Base-by-base conservation (phyloP, 1,139 yeast genomes). In the Entelexis sorbosivorans region DNA sequence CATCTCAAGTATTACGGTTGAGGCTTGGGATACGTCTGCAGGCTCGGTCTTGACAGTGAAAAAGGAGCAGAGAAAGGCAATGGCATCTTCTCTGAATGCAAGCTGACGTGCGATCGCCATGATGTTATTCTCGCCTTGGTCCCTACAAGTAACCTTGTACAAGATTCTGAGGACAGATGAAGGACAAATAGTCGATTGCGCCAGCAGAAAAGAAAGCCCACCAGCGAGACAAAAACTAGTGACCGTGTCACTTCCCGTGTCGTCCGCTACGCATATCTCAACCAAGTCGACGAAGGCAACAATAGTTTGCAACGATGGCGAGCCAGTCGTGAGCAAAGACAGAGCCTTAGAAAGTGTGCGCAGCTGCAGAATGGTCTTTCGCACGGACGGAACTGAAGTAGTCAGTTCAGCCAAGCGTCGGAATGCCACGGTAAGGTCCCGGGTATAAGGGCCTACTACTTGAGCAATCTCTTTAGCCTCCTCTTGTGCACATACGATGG, bases 181-280 rank as follows among this genome's bases (percentile, higher is more conserved):
- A 3, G 53, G 44, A 8, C 32, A 38, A 13, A 33, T 17, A 13
- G 9, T 14, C 3, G 54, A 33, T n/a, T 55, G 54, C 0, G 48
- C 35, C 3, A 58, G 46, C 7, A 59, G 39, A 22, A 58, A 51
- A 3, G 53, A 36, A 5, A 59, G 52, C 2, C 61, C 61, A 16
- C 58, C 60, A 13, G 59, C 58, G n/a, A 59, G 52, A 43, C 60
- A 52, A 44, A 59, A 59, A 8, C 55, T 52, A 9, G 48, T 46
- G 34, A 47, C 47, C 28, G 40, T 44, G 10, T 46, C 51, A 5
- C 35, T 35, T 6, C 43, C 50, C 2, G 20, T 11, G 4, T 42
- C 47, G 3, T 43, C 51, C 1, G 51, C 49, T 5, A 50, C 49
- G 35, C 52, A 55, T 14, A 26, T 16, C 11, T 43, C 51, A 14